Percentiles rank a stretch among this genome's conserved stretches.
phyloP scores from a whole-genome alignment of 1,284 basidiomycete genomes.

The Testicularia cyperi region DNA sequence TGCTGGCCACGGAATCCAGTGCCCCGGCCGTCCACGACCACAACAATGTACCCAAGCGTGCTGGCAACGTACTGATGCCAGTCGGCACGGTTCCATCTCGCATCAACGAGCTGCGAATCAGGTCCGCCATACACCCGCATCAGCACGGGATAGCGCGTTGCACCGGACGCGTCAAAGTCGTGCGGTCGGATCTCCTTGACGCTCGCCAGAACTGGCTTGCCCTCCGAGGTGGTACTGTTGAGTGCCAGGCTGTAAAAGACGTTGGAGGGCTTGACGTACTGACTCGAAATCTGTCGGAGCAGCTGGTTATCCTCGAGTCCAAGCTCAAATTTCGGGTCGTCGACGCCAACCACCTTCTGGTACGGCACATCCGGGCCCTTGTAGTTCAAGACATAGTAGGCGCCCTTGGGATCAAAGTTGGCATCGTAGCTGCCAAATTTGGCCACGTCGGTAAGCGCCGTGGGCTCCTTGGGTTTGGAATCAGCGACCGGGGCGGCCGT shows the following conservation, averaged over 20 bases:
- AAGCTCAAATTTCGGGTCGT: slow-evolving; percentile 64
- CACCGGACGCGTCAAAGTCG: slow-evolving; percentile 85
- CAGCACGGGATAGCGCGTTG: slow-evolving; percentile 83
- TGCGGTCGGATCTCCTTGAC: slow-evolving; percentile 86
- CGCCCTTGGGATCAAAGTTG: slow-evolving; percentile 53
- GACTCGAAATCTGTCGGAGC: slow-evolving; percentile 71
- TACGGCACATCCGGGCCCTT: slow-evolving; percentile 81
- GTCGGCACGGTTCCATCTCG: slow-evolving; percentile 26
- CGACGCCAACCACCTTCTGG: slow-evolving; percentile 75
- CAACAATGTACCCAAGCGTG: slow-evolving; percentile 79
- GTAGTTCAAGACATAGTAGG: slow-evolving; percentile 78
- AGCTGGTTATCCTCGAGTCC: slow-evolving; percentile 72
- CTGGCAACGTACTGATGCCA: slow-evolving; percentile 87
- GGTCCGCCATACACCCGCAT: slow-evolving; percentile 77
- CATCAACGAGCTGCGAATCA: slow-evolving; percentile 65
- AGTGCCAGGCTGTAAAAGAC: slow-evolving; percentile 60
- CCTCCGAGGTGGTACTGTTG: slow-evolving; percentile 26
- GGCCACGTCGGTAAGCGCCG: slow-evolving; percentile 70
- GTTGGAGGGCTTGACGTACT: slow-evolving; percentile 74
- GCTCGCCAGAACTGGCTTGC: slow-evolving; percentile 69
- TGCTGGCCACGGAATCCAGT: slow-evolving; percentile 84
- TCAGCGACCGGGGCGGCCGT: too few species aligned
- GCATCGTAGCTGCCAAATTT: slow-evolving; percentile 68
- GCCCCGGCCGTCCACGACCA: slow-evolving; percentile 86
- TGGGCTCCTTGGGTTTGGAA: slow-evolving; percentile 66